phyloP scores from a whole-genome alignment of 225 moss, liverwort and hornwort genomes.

The Rhytidiadelphus loreus region DNA sequence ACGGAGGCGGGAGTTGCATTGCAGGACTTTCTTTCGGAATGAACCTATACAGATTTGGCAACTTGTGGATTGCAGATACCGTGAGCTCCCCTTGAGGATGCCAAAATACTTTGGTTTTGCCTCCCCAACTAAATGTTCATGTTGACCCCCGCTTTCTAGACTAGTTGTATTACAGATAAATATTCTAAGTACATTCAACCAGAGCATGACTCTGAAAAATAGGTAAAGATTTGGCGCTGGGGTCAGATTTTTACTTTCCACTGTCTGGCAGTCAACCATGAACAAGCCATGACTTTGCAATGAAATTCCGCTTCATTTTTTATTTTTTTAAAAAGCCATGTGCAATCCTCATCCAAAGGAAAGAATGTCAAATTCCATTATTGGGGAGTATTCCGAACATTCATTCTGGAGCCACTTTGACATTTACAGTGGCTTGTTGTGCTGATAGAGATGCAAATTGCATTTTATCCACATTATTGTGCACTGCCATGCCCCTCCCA shows the following conservation, averaged over 20 bases:
- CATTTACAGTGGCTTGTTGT: background rate
- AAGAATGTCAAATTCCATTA: background rate
- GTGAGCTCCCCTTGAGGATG: background rate
- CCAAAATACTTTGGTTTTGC: background rate
- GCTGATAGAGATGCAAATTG: background rate
- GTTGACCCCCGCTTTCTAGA: background rate
- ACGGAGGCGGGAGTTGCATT: background rate
- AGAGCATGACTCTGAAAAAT: background rate
- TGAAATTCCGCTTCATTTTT: too few species aligned
- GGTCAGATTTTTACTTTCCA: background rate
- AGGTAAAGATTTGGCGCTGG: background rate
- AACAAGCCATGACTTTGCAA: background rate
- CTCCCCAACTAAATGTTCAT: background rate
- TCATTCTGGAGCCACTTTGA: background rate
- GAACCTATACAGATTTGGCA: background rate
- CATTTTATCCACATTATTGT: too few species aligned
- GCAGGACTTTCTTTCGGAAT: background rate
- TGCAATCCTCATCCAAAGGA: background rate
- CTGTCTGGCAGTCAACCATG: background rate
- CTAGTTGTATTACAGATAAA: background rate
- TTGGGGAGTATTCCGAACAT: background rate
- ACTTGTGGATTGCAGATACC: background rate
- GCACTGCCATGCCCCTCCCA: too few species aligned
- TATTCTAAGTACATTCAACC: background rate
- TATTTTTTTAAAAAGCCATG: too few species aligned